Evolutionary conservation across 805 yeast genomes (phyloP).

Genomic region (Kodamaea lidongshanica): DNA sequence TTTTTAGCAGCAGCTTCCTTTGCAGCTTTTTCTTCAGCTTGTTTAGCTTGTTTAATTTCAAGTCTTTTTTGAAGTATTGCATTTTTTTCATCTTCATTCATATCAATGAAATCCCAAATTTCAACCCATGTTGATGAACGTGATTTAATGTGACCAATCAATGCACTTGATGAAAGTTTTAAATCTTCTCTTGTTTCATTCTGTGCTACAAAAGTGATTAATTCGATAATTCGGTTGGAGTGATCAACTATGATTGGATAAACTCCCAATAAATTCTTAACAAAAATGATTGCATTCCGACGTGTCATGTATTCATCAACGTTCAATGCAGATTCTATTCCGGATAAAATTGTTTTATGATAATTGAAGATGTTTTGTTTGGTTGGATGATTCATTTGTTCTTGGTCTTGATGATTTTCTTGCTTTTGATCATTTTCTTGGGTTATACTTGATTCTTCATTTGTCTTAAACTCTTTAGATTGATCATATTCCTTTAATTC

Average conservation of each 20-base stretch:
- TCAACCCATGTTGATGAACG: slow-evolving; percentile 46
- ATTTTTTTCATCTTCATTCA: slow-evolving; percentile 39
- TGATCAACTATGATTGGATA: slow-evolving; percentile 69
- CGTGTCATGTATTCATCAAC: slow-evolving; percentile 68
- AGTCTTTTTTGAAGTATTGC: slow-evolving; percentile 13
- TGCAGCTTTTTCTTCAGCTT: slow-evolving; percentile 11
- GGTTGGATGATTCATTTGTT: slow-evolving; percentile 21
- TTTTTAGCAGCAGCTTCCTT: slow-evolving; percentile 9
- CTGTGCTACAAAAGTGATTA: slow-evolving; percentile 42
- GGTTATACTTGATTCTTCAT: too few relatives aligned
- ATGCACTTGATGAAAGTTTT: slow-evolving; percentile 67
- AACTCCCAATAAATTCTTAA: slow-evolving; percentile 56
- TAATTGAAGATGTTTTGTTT: slow-evolving; percentile 44
- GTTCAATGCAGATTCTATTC: slow-evolving; percentile 37
- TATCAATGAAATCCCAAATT: slow-evolving; percentile 50
- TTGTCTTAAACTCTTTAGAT: slow-evolving; percentile 5
- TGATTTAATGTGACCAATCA: slow-evolving; percentile 59
- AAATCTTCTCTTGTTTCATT: slow-evolving; percentile 73
- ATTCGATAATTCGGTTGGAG: slow-evolving; percentile 44
- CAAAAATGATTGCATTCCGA: slow-evolving; percentile 70
- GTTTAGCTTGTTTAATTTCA: slow-evolving; percentile 19
- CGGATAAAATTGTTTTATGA: slow-evolving; percentile 46
- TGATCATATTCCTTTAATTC: slow-evolving; percentile 21
- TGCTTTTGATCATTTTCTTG: slow-evolving; percentile 5
- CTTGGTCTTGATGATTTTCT: slow-evolving; percentile 6